Percentiles rank a stretch among this genome's conserved stretches.
Evolutionary conservation across 2,329 filamentous ascomycete genomes (phyloP).

Genomic region (Sclerotinia sclerotiorum): DNA sequence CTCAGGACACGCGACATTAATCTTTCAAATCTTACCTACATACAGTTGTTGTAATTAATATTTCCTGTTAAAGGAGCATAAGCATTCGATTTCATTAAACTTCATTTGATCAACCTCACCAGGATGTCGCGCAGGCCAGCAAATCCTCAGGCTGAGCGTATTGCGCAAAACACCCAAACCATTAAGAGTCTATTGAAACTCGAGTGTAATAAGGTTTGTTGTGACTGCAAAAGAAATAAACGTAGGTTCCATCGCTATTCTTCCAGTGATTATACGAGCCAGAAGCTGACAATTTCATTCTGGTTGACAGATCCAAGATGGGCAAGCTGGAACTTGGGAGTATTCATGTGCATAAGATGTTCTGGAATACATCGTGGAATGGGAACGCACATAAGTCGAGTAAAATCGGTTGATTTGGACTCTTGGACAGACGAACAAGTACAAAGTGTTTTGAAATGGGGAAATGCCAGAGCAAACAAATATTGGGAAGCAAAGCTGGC

Average conservation of each 20-base stretch:
- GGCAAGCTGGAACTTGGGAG: constrained; percentile 97
- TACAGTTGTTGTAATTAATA: constrained; percentile 1
- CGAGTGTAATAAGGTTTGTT: constrained; percentile 93
- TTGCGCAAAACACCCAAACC: constrained; percentile 88
- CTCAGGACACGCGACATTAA: constrained; percentile 11
- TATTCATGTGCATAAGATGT: constrained; percentile 97
- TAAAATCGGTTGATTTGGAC: constrained; percentile 97
- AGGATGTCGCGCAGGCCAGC: constrained; percentile 77
- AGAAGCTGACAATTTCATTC: neutral
- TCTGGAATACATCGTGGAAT: constrained; percentile 98
- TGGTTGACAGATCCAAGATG: constrained; percentile 80
- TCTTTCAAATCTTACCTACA: constrained; percentile 9
- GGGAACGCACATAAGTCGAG: constrained; percentile 96
- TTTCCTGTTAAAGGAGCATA: neutral
- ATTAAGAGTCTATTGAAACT: constrained; percentile 95
- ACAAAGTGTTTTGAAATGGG: constrained; percentile 91
- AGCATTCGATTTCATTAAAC: neutral
- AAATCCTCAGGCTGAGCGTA: constrained; percentile 79
- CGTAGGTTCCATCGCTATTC: constrained; percentile 56
- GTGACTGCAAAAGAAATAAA: constrained; percentile 98
- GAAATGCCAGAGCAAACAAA: constrained; percentile 94
- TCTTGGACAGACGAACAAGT: constrained; percentile 98
- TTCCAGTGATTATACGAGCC: neutral
- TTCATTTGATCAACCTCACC: neutral
- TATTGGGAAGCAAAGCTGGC: constrained; percentile 98